Evolutionary conservation across 148 eudicot species (phyloP).

Genomic region (Rhododendron ovatum): DNA sequence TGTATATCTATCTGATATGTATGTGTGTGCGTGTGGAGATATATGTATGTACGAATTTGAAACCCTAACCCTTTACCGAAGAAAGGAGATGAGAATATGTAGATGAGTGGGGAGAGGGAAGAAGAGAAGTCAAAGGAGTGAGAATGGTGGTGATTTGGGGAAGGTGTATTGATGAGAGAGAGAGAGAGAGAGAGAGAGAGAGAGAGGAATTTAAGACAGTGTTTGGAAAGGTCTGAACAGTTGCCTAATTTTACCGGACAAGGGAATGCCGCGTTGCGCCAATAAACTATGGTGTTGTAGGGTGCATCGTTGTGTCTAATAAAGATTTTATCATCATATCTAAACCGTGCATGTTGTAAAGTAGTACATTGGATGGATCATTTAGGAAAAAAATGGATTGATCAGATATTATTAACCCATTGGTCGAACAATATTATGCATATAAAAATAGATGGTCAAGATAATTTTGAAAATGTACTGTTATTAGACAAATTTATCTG

Average conservation of each 20-base stretch:
- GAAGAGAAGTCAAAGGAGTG: conserved; percentile 7
- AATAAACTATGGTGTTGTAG: too few species aligned
- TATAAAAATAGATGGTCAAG: too few species aligned
- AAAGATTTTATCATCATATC: too few species aligned
- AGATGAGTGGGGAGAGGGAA: not conserved
- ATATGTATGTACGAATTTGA: not conserved
- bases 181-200: not conserved
- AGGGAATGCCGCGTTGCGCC: not conserved
- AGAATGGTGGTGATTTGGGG: conserved; percentile 1
- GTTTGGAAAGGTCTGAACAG: not conserved
- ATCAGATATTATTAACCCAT: too few species aligned
- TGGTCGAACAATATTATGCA: too few species aligned
- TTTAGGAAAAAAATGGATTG: too few species aligned
- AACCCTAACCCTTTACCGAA: conserved; percentile 1
- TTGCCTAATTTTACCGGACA: not conserved
- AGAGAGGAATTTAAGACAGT: not conserved
- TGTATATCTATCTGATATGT: not conserved
- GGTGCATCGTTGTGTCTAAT: too few species aligned
- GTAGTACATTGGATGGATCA: too few species aligned
- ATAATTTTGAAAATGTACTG: too few species aligned
- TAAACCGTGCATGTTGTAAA: too few species aligned
- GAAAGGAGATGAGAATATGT: not conserved
- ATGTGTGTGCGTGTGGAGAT: not conserved
- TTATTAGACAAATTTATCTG: too few species aligned
- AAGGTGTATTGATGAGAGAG: not conserved